Evolutionary conservation across 768 basidiomycete species (phyloP), one percentile per base, ranked within the genome.

Genomic region (Megacollybia marginata): DNA sequence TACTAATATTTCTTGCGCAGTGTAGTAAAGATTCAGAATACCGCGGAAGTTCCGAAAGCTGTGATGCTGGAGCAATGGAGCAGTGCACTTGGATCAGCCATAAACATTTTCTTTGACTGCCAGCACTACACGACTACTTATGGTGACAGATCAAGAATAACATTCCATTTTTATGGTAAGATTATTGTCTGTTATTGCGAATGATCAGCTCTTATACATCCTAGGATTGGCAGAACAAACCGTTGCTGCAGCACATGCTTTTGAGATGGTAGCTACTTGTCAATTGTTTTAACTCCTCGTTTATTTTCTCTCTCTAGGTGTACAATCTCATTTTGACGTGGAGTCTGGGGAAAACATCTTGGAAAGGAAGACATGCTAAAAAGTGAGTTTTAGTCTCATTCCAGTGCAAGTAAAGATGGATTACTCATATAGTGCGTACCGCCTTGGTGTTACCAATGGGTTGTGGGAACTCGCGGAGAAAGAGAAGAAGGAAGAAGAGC

Each of bases 311-410:
- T n/a, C n/a, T n/a, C 38, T 36, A 64, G 62, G 54, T 50, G 1
- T 64, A 63, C 46, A 64, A 64, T 45, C 48, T 64, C 7, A 55
- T 64, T 13, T 42, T 58, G 48, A 48, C 36, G 8, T 63, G 62
- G 62, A 59, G 62, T 42, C 54, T 58, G 19, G 44, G 51, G 12
- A 53, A 54, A 8, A 50, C 52, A 33, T 47, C 47, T 28, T 56
- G 53, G 31, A 56, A 60, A 46, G 57, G 59, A 23, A 19, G 55
- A 0, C 52, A 56, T 38, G 59, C 50, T 5, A 62, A 58, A 42
- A 63, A 62, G 60, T 60, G 46, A 42, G 57, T 28, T 19, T 5
- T 38, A 46, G 9, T 13, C 20, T 43, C 28, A 18, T 15, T 12
- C 20, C 20, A 19, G 15, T 7, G n/a, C 12, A 42, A 18, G 9